These are phyloP conservation scores for Candida tammaniensis DNA, from an alignment of 805 yeast genomes.

Conservation along the genomic window DNA sequence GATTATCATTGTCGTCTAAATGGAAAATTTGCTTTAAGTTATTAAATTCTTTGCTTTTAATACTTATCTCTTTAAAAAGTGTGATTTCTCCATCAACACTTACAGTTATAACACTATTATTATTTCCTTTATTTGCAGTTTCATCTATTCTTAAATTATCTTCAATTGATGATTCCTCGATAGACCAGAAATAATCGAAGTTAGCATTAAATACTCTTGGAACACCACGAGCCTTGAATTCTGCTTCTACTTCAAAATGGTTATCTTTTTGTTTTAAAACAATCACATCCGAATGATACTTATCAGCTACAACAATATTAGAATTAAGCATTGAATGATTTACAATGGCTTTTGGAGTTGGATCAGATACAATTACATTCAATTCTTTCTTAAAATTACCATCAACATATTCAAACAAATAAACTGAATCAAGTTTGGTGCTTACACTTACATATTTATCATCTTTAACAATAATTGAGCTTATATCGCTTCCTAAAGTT, in stretches of 20 bases:
- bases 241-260: conserved; percentile 7
- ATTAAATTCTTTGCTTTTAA: conserved; percentile 13
- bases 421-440: conserved; percentile 35
- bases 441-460: conserved; percentile 20
- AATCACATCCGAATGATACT: conserved; percentile 30
- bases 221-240: conserved; percentile 23
- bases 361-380: conserved; percentile 25
- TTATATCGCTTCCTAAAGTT: conserved; percentile 29
- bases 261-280: conserved; percentile 17
- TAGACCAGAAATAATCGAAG: conserved; percentile 14
- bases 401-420: conserved; percentile 20
- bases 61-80: conserved; percentile 15
- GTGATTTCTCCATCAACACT: conserved; percentile 39
- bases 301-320: conserved; percentile 32
- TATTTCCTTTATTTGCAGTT: not conserved
- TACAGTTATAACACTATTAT: conserved; percentile 19
- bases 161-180: conserved; percentile 3
- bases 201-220: conserved; percentile 29
- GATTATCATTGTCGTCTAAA: not conserved
- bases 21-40: conserved; percentile 9
- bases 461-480: conserved; percentile 19
- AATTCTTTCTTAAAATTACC: conserved; percentile 11
- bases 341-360: conserved; percentile 29
- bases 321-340: conserved; percentile 24
- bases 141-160: not conserved